Percentiles rank a stretch among this genome's conserved stretches.
phyloP scores from a whole-genome alignment of 257 asterid genomes.

The Osmanthus fragrans region DNA sequence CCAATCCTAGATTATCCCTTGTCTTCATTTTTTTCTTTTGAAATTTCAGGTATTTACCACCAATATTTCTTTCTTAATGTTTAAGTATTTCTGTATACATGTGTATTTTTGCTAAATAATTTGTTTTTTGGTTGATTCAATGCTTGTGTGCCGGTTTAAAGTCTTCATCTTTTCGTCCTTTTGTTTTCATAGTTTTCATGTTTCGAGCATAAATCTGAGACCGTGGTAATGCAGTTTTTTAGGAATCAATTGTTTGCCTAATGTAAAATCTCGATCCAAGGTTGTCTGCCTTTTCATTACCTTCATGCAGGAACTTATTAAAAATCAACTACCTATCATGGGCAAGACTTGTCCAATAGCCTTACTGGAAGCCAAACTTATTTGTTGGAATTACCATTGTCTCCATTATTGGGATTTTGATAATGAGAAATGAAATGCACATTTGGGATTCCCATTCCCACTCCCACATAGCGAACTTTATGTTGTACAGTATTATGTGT shows the following conservation, averaged over 20 bases:
- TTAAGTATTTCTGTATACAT: background rate
- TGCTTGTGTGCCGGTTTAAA: background rate
- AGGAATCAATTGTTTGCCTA: background rate
- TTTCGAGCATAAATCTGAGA: background rate
- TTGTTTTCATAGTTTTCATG: no score
- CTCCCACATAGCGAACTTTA: background rate
- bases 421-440: background rate
- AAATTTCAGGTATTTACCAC: slow-evolving; percentile 36
- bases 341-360: background rate
- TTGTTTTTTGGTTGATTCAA: background rate
- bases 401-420: background rate
- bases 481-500: background rate
- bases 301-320: background rate
- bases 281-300: background rate
- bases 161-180: background rate
- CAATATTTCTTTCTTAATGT: slow-evolving; percentile 14
- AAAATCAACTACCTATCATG: background rate
- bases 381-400: background rate
- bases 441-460: background rate
- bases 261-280: background rate
- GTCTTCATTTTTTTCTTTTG: slow-evolving; percentile 7
- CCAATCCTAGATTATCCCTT: slow-evolving; percentile 16
- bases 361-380: background rate
- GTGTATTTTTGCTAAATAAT: slow-evolving; percentile 6
- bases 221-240: background rate